phyloP scores from a whole-genome alignment of 805 yeast genomes.

The Barnettozyma pratensis region DNA sequence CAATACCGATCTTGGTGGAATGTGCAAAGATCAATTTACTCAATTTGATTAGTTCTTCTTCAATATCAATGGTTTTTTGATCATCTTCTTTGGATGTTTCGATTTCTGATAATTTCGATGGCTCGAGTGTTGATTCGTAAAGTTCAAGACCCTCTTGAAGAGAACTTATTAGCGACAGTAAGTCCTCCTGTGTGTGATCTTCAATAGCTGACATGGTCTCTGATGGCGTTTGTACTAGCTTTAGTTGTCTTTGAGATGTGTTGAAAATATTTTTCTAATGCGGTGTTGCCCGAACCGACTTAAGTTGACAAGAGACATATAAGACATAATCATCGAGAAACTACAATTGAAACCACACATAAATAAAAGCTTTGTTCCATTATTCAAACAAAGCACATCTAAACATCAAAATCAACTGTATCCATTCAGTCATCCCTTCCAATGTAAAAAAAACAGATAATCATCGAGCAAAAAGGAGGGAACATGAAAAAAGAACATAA shows the following conservation, averaged over 20 bases:
- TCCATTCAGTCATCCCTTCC: not conserved
- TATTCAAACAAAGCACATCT: not conserved
- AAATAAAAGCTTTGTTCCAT: not conserved
- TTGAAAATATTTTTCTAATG: not conserved
- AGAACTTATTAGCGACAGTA: slow-evolving; percentile 16
- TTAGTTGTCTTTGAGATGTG: not conserved
- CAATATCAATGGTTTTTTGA: slow-evolving; percentile 29
- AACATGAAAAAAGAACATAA: not conserved
- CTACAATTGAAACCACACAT: too few relatives aligned
- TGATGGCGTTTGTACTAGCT: too few relatives aligned
- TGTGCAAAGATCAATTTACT: slow-evolving; percentile 63
- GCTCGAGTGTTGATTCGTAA: slow-evolving; percentile 9
- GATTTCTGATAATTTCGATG: not conserved
- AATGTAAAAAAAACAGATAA: too few relatives aligned
- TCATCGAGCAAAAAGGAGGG: not conserved
- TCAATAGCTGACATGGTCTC: not conserved
- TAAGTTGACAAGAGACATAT: too few relatives aligned
- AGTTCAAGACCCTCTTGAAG: slow-evolving; percentile 16
- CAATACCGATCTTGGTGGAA: slow-evolving; percentile 69
- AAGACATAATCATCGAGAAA: too few relatives aligned
- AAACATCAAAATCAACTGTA: not conserved
- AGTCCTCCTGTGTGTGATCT: slow-evolving; percentile 16
- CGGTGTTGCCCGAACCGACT: not conserved
- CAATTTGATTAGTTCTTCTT: slow-evolving; percentile 53
- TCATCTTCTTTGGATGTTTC: not conserved